Conservation (phyloP, 2,329 filamentous ascomycete genomes). For the Penicillium sp. region DNA sequence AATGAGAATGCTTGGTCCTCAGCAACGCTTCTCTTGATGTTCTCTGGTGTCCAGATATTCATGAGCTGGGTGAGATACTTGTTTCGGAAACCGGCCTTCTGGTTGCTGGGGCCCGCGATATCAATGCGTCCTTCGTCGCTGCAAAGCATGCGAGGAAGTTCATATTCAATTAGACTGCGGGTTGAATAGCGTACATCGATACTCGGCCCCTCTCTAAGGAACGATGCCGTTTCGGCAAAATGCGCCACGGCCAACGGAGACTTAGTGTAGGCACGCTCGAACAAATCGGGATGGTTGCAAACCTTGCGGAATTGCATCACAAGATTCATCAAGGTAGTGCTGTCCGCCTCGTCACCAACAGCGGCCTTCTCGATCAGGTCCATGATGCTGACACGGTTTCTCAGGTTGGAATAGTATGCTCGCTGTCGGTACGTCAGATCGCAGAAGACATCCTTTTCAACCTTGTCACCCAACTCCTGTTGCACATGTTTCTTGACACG, state of each 20-base stretch:
- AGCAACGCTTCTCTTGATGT: slow-evolving; percentile 63
- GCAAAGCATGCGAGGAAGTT: slow-evolving; percentile 77
- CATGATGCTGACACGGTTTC: slow-evolving; percentile 98
- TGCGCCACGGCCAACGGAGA: slow-evolving; percentile 80
- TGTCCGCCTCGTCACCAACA: slow-evolving; percentile 89
- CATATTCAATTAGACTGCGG: slow-evolving; percentile 78
- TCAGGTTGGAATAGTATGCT: slow-evolving; percentile 84
- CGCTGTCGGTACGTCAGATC: slow-evolving; percentile 94
- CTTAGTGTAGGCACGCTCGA: slow-evolving; percentile 86
- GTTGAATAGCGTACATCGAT: slow-evolving; percentile 83
- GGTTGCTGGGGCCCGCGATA: slow-evolving; percentile 69
- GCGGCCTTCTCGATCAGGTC: slow-evolving; percentile 97
- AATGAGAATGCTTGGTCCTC: slow-evolving; percentile 74
- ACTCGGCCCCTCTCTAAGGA: slow-evolving; percentile 79
- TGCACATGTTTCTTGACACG: slow-evolving; percentile 99
- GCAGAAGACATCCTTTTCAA: slow-evolving; percentile 93
- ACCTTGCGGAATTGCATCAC: slow-evolving; percentile 99
- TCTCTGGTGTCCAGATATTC: slow-evolving; percentile 83
- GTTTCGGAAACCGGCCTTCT: slow-evolving; percentile 71
- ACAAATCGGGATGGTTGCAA: slow-evolving; percentile 96
- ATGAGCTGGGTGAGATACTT: slow-evolving; percentile 76
- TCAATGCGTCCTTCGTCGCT: slow-evolving; percentile 73
- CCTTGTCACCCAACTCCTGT: slow-evolving; percentile 98
- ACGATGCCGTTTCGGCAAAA: slow-evolving; percentile 93
- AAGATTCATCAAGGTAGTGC: slow-evolving; percentile 94